These are phyloP conservation scores for Stagonosporopsis cucurbitacearum DNA, from an alignment of 2,329 filamentous ascomycete genomes.

Conservation along the genomic window DNA sequence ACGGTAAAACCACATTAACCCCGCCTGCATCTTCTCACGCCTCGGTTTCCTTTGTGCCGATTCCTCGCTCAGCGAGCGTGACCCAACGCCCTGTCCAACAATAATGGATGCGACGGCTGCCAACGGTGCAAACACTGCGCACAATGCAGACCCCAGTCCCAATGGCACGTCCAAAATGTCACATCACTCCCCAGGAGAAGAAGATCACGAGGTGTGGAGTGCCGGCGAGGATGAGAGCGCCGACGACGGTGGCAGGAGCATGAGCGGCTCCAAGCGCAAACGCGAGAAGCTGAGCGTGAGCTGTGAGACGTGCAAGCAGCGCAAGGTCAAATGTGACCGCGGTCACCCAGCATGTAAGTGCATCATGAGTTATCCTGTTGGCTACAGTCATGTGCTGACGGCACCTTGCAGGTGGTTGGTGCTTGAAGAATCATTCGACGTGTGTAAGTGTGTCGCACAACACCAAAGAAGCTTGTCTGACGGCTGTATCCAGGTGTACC, in stretches of 20 bases:
- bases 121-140: slow-evolving; percentile 26
- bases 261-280: slow-evolving; percentile 56
- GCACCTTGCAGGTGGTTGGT: slow-evolving; percentile 61
- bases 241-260: slow-evolving; percentile 47
- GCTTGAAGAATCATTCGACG: slow-evolving; percentile 67
- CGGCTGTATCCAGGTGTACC: slow-evolving; percentile 58
- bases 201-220: slow-evolving; percentile 45
- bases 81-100: slow-evolving; percentile 29
- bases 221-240: slow-evolving; percentile 49
- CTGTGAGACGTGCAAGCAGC: slow-evolving; percentile 76
- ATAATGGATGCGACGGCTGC: slow-evolving; percentile 41
- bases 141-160: slow-evolving; percentile 40
- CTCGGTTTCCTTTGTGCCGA: slow-evolving; percentile 12
- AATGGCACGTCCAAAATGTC: slow-evolving; percentile 41
- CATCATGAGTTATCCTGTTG: too few relatives aligned
- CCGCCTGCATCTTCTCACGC: slow-evolving; percentile 26
- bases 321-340: slow-evolving; percentile 75
- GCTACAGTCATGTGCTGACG: slow-evolving; percentile 1
- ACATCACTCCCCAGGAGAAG: slow-evolving; percentile 44
- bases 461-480: not conserved
- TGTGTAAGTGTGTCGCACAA: slow-evolving; percentile 53
- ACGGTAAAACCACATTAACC: slow-evolving; percentile 25
- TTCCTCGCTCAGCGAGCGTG: slow-evolving; percentile 31
- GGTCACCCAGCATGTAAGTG: slow-evolving; percentile 70
- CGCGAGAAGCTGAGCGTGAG: slow-evolving; percentile 57